These are phyloP conservation scores for Ascochyta viciae-villosae DNA, from an alignment of 2,329 filamentous ascomycete genomes.

Conservation along the genomic window DNA sequence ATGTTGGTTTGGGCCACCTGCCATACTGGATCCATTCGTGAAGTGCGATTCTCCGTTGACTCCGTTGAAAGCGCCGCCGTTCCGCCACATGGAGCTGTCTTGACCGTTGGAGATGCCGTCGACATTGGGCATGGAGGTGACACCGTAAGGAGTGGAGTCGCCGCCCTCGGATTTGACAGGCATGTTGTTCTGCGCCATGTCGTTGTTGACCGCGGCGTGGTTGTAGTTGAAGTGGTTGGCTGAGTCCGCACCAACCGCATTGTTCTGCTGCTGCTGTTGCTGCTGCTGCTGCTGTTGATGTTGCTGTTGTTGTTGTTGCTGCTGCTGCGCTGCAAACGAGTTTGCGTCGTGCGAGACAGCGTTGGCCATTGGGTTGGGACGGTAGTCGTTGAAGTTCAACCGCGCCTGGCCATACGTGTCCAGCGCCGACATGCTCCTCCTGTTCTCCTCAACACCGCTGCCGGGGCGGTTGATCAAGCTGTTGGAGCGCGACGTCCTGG, in stretches of 20 bases:
- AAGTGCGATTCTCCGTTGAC: constrained; percentile 56
- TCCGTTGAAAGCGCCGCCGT: constrained; percentile 50
- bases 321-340: constrained; percentile 34
- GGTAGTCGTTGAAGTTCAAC: constrained; percentile 48
- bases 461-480: constrained; percentile 54
- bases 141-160: constrained; percentile 41
- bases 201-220: constrained; percentile 37
- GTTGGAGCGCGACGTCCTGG: constrained; percentile 57
- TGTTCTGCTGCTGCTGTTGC: constrained; percentile 36
- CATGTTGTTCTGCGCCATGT: constrained; percentile 45
- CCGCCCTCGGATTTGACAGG: constrained; percentile 43
- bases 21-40: constrained; percentile 54
- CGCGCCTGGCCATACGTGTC: constrained; percentile 41
- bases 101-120: constrained; percentile 46
- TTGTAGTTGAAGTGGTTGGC: constrained; percentile 45
- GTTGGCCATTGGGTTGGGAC: constrained; percentile 39
- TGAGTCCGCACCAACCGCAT: constrained; percentile 27
- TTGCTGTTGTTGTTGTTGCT: constrained; percentile 9
- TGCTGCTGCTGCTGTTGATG: constrained; percentile 9
- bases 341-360: constrained; percentile 35
- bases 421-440: constrained; percentile 46
- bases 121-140: constrained; percentile 45
- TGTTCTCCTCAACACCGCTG: constrained; percentile 46
- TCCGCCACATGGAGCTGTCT: constrained; percentile 53
- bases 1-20: constrained; percentile 52